Base-by-base conservation (phyloP, 352 stramenopile species). In the Saprolegnia diclina region DNA sequence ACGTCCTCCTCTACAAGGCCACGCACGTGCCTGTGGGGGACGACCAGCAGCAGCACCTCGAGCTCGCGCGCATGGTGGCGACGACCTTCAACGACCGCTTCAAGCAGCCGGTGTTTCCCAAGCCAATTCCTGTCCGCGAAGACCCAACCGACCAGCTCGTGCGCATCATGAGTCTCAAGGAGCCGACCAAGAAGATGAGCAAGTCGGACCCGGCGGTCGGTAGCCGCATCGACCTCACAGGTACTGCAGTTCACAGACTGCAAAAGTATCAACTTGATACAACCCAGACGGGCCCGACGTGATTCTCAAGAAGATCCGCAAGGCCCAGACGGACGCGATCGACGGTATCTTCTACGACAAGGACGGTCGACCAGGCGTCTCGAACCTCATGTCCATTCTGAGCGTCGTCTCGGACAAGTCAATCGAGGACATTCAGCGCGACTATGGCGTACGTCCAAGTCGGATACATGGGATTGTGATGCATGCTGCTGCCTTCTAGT, bases 1-100 rank as follows among this genome's bases (percentile, higher is more conserved):
- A 99, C 77, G 99, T 99, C 69, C 78, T 99, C 57, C 76, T 99
- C 18, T 99, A 99, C 81, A 91, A 98, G 64, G 91, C 97, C 0
- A 95, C 86, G 6, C 94, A 98, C 73, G 95, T 99, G 16, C 97
- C 97, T 0, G 97, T 99, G 26, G 97, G 97, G 16, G 97, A 99
- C 70, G 97, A 98, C 76, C 94, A 98, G 75, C 79, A 95, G 72
- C 97, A 99, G 80, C 97, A 99, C 75, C 80, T 99, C 69, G 97
- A 99, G 78, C 86, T 99, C n/a, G 94, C 96, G 26, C 86, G 97
- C 10, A 97, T 98, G 83, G 97, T 99, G 66, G 93, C 95, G 7
- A 76, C 89, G 21, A 88, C 94, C 4, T 99, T 99, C 75, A 99
- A 99, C 76, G 88, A 98, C 67, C 80, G 96, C 44, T 99, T 98